Base-by-base conservation (phyloP, 305 asterid genomes). In the Fraxinus greggii region DNA sequence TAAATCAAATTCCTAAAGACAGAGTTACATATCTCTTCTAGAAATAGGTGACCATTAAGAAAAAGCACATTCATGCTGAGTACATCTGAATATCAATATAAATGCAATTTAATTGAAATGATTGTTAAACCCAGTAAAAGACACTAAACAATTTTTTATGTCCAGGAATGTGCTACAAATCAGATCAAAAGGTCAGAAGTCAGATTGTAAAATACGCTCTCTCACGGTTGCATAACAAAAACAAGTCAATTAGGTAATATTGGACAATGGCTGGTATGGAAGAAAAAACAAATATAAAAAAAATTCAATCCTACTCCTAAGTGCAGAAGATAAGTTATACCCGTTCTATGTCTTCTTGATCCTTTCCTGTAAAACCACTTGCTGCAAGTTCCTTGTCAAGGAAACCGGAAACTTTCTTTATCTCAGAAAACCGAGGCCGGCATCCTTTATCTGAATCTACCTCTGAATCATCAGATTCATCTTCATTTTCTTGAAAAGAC, bases 341-440 rank as follows among this genome's bases (percentile, higher is more conserved):
- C 99, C 91, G 92, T 85, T 94, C 96, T 32, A 95, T 90, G 75
- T 88, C 95, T 74, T 81, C 88, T 84, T 93, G 97, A 86, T 92
- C 95, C 90, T 95, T 90, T 88, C 91, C 89, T 77, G 94, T 92
- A 86, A 95, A 94, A 75, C 99, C 99, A 82, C 99, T 94, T 38
- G 99, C 99, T 87, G 94, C 97, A 86, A 94, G 98, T 81, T 92
- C 96, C 91, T 87, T 92, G 90, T 95, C 99, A 86, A 95, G 90
- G 87, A 85, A 79, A 86, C 97, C 97, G 63, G 88, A 84, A 83
- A 76, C 93, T 86, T 89, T 95, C 76, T 83, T 85, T 85, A 95
- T 92, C 85, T 89, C 87, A 4, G 92, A 88, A 83, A 95, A 92
- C 69, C 77, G 90, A 83, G 97, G 99, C 76, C 94, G 79, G 81